Base-by-base conservation (phyloP, 805 yeast species). In the Peterozyma xylosa region DNA sequence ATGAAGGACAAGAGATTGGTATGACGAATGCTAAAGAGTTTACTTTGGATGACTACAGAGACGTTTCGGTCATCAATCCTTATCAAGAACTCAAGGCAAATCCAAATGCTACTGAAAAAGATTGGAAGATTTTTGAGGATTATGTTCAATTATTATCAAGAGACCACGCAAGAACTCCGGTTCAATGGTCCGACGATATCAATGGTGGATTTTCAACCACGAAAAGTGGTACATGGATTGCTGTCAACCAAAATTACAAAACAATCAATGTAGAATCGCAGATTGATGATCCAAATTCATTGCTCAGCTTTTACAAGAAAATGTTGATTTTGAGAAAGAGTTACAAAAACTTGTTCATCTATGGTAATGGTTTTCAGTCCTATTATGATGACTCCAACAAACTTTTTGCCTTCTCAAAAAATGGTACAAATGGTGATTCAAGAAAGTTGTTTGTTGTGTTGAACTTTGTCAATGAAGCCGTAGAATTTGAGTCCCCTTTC, bases 1-100 rank as follows among this genome's bases (percentile, higher is more conserved):
- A 76, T 58, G 82, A 78, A 58, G 83, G 82, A 42, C 83, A 78
- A 56, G 83, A 78, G 52, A 61, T 78, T 48, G 82, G 78, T 32
- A 72, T 71, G 73, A 67, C 68, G 42, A 77, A 77, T 53, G 57
- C 74, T 30, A 53, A 59, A 42, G 53, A 55, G 35, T 75, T 79
- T 78, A 62, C 65, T 16, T 59, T 75, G 43, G 63, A 61, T 15
- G 76, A 75, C 52, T 77, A 75, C 58, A 57, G 63, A 49, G 83
- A 77, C 53, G 68, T 77, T 47, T 69, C 71, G 48, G 62, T 74
- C 37, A 56, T 66, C 49, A 70, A 69, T 54, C 65, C 68, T 54
- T 68, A 64, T 58, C 56, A 60, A 32, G 58, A 57, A 45, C 35
- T 48, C 11, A 41, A 47, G 33, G 27, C 27, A 21, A 21, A 21